Evolutionary conservation across 2,329 filamentous ascomycete species (phyloP).

Genomic region (Biscogniauxia marginata): DNA sequence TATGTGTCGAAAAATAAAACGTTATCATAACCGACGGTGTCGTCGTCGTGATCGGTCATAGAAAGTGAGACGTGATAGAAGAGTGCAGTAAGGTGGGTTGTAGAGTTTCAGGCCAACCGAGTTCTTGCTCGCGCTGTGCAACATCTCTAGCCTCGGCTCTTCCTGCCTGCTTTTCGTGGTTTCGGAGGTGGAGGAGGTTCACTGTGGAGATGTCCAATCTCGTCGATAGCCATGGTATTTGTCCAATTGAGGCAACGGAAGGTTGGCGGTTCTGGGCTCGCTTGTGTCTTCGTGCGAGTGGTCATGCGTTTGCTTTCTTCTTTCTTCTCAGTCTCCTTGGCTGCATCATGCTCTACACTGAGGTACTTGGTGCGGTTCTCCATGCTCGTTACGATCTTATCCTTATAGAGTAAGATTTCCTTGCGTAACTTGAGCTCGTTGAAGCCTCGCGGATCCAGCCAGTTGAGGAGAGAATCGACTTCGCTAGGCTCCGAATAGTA

Average conservation of each 20-base stretch:
- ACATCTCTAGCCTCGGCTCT: constrained; percentile 28
- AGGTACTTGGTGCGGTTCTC: constrained; percentile 74
- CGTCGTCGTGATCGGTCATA: constrained; percentile 1
- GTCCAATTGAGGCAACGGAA: constrained; percentile 55
- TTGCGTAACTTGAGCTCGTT: constrained; percentile 88
- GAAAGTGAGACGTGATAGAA: constrained; percentile 4
- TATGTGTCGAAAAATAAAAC: neutral
- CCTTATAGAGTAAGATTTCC: constrained; percentile 74
- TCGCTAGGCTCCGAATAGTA: constrained; percentile 81
- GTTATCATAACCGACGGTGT: constrained; percentile 3
- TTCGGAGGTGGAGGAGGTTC: constrained; percentile 52
- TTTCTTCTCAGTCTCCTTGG: constrained; percentile 36
- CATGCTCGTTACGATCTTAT: constrained; percentile 79
- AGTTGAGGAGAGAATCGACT: constrained; percentile 76
- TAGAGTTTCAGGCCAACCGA: neutral
- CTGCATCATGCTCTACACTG: constrained; percentile 39
- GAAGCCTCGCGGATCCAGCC: constrained; percentile 83
- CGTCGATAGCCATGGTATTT: constrained; percentile 57
- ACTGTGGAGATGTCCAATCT: constrained; percentile 57
- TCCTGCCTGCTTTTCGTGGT: constrained; percentile 50
- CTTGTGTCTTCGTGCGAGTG: constrained; percentile 46
- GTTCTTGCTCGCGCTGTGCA: neutral
- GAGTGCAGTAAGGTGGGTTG: neutral
- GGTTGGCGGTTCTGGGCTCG: constrained; percentile 44
- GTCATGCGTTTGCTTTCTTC: constrained; percentile 42